phyloP scores from a whole-genome alignment of 164 flowering plant species.

The Euptelea pleiosperma region DNA sequence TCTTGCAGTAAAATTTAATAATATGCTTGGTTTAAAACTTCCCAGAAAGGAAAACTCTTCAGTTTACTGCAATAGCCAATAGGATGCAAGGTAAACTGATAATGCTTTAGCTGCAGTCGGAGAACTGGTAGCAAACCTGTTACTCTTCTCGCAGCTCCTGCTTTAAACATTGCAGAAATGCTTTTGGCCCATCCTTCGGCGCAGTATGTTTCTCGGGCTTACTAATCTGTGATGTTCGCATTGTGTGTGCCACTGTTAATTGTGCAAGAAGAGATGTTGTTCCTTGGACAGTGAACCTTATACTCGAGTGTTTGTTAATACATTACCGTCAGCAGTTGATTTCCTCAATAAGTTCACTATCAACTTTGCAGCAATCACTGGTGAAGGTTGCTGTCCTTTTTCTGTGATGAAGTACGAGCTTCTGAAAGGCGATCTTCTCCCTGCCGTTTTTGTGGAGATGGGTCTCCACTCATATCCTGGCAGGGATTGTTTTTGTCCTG shows the following conservation, averaged over 20 bases:
- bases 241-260: slow-evolving; percentile 53
- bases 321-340: slow-evolving; percentile 43
- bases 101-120: too few species aligned
- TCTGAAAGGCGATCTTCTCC: slow-evolving; percentile 56
- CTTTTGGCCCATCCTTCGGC: slow-evolving; percentile 62
- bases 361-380: slow-evolving; percentile 63
- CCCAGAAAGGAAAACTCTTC: too few species aligned
- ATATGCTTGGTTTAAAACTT: too few species aligned
- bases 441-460: slow-evolving; percentile 64
- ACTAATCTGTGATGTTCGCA: slow-evolving; percentile 43
- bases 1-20: too few species aligned
- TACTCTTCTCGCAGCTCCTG: too few species aligned
- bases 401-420: slow-evolving; percentile 68
- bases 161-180: slow-evolving; percentile 68
- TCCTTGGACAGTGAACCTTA: slow-evolving; percentile 38
- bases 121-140: too few species aligned
- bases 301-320: slow-evolving; percentile 45
- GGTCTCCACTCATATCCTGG: slow-evolving; percentile 53
- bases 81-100: too few species aligned
- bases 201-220: slow-evolving; percentile 60
- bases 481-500: slow-evolving; percentile 48
- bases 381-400: slow-evolving; percentile 54
- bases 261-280: slow-evolving; percentile 34
- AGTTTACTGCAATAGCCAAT: too few species aligned
- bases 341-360: slow-evolving; percentile 65